A percentile compares a stretch with the other conserved stretches of the same genome.
Evolutionary conservation across 1,284 basidiomycete genomes (phyloP).

Genomic region (Agroathelia rolfsii): DNA sequence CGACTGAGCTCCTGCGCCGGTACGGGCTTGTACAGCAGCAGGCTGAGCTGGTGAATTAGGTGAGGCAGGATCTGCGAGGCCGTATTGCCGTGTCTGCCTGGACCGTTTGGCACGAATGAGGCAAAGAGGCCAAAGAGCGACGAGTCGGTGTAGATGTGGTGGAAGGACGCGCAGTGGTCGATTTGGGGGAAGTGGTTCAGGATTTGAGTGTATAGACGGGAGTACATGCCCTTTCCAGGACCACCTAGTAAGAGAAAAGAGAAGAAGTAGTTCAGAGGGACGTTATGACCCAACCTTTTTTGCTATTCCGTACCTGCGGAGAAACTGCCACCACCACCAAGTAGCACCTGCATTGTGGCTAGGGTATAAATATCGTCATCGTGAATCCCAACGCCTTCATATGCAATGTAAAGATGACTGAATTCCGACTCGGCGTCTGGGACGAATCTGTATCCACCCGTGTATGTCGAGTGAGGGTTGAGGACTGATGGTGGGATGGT

Average conservation of each 20-base stretch:
- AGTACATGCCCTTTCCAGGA: conserved; percentile 99
- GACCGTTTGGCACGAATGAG: conserved; percentile 70
- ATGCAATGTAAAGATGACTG: conserved; percentile 89
- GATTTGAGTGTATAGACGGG: conserved; percentile 93
- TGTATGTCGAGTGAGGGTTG: conserved; percentile 58
- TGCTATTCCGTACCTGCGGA: conserved; percentile 69
- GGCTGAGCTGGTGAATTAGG: conserved; percentile 76
- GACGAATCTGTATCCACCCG: conserved; percentile 77
- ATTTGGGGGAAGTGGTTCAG: conserved; percentile 91
- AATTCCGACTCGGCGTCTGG: conserved; percentile 67
- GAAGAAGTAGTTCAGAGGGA: conserved; percentile 5
- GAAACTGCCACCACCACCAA: conserved; percentile 94
- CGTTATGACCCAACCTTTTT: too few species aligned
- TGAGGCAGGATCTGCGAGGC: conserved; percentile 73
- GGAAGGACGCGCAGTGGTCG: conserved; percentile 96
- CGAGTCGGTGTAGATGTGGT: conserved; percentile 94
- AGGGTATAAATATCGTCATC: conserved; percentile 92
- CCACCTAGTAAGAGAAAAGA: conserved; percentile 46
- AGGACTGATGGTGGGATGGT: conserved; percentile 20
- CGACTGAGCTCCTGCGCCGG: conserved; percentile 66
- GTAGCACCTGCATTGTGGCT: conserved; percentile 90
- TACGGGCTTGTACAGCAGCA: conserved; percentile 61
- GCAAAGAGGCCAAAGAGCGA: conserved; percentile 92
- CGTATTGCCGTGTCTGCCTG: conserved; percentile 49
- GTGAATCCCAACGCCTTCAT: conserved; percentile 87